A percentile compares a stretch with the other conserved stretches of the same genome.
phyloP scores from a whole-genome alignment of 768 basidiomycete genomes.

The Terana coerulea region DNA sequence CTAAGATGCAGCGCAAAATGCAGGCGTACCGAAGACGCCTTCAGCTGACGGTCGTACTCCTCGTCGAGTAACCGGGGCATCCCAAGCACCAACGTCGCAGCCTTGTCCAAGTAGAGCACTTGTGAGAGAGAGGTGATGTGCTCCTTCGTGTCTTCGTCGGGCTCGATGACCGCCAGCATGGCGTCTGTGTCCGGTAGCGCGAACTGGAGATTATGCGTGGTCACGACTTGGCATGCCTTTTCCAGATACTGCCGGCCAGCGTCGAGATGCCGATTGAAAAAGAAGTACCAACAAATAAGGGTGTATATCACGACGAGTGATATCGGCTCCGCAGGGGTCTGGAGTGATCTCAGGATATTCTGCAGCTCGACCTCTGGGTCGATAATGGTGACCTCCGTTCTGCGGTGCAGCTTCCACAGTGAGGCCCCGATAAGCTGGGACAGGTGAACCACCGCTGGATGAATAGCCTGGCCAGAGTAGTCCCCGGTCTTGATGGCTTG shows the following conservation, averaged over 20 bases:
- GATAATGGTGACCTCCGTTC: slow-evolving; percentile 9
- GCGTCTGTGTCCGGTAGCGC: not conserved
- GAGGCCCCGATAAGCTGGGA: slow-evolving; percentile 22
- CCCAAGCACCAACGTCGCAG: slow-evolving; percentile 17
- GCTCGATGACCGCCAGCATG: slow-evolving; percentile 5
- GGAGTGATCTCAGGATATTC: slow-evolving; percentile 7
- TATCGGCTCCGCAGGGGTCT: slow-evolving; percentile 15
- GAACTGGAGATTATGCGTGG: slow-evolving; percentile 13
- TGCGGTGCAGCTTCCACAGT: slow-evolving; percentile 20
- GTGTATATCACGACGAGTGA: slow-evolving; percentile 20
- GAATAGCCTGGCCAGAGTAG: slow-evolving; percentile 18
- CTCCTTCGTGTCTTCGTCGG: slow-evolving; percentile 16
- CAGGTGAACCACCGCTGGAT: slow-evolving; percentile 21
- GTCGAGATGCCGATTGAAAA: slow-evolving; percentile 18
- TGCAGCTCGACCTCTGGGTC: slow-evolving; percentile 15
- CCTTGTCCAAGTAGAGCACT: slow-evolving; percentile 23
- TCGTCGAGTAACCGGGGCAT: slow-evolving; percentile 13
- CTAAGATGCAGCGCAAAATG: not conserved
- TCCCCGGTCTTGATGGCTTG: slow-evolving; percentile 23
- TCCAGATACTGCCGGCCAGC: slow-evolving; percentile 19
- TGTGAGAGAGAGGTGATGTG: slow-evolving; percentile 21
- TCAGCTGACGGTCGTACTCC: slow-evolving; percentile 19
- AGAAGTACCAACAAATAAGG: slow-evolving; percentile 18
- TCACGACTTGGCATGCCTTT: slow-evolving; percentile 14
- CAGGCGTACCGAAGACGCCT: slow-evolving; percentile 15